Evolutionary conservation across 768 basidiomycete species (phyloP), one percentile per base, ranked within the genome.

Genomic region (Kwoniella dejecticola): DNA sequence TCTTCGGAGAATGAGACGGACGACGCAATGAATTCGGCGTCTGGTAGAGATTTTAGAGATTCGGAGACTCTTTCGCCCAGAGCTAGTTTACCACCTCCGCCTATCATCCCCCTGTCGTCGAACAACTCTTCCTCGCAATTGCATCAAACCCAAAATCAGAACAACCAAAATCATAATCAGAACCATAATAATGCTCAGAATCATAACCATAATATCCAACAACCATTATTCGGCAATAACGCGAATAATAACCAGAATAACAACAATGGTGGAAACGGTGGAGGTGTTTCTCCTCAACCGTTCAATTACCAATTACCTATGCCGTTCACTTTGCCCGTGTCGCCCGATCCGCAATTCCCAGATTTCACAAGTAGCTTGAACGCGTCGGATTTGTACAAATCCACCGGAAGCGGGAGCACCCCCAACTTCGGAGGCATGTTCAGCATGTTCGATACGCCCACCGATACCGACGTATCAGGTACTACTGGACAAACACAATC

Each of bases 221-320:
- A 48, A 48, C 46, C 46, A 13, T 15, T 48, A 29, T 48, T 48
- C 7, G 12, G 46, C 7, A 23, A 48, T 48, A 24, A 38, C 8
- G 8, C 36, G 36, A 42, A 42, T n/a, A 42, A 42, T 19, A 42
- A 42, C 41, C 10, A 42, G 6, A 42, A 42, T 19, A 42, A 42
- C 17, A 42, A 42, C 23, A 42, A 42, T 42, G 19, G 19, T 42
- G 19, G 19, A 12, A 42, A 42, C 19, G 19, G 19, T 8, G 41
- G 41, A 42, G 38, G 36, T 8, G 46, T 41, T 6, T 57, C 50
- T 13, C 49, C 55, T 23, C 47, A 52, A 54, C 30, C 62, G 1
- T 74, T 67, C 62, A 71, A 70, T 47, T 74, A 71, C 55, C 45
- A 64, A 31, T 54, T 74, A 15, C 64, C 69, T 7, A 56, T 71